Percentiles rank a stretch among this genome's conserved stretches.
phyloP scores from a whole-genome alignment of 306 rosid genomes.

The Acmispon strigosus region DNA sequence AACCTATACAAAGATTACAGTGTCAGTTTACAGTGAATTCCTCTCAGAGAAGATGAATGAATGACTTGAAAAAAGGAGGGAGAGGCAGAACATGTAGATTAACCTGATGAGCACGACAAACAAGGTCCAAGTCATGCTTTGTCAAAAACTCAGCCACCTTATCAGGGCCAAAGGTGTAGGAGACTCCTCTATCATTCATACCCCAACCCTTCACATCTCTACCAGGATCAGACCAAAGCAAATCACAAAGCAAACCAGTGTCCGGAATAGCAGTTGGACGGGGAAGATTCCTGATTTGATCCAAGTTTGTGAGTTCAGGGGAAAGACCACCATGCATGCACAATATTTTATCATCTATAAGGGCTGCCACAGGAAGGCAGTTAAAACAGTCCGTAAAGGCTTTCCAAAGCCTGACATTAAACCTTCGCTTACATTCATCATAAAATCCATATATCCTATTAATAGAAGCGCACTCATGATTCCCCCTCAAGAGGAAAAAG shows the following conservation, averaged over 20 bases:
- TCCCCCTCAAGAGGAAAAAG: conserved; percentile 89
- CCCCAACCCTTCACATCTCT: conserved; percentile 95
- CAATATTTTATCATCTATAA: conserved; percentile 81
- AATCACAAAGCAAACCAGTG: conserved; percentile 86
- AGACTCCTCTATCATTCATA: conserved; percentile 92
- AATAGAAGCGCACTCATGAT: conserved; percentile 90
- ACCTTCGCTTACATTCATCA: conserved; percentile 91
- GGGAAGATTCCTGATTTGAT: conserved; percentile 61
- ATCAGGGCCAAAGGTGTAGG: conserved; percentile 92
- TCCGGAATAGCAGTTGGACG: conserved; percentile 85
- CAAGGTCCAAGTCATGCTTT: conserved; percentile 83
- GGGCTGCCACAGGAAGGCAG: conserved; percentile 92
- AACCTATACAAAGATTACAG: conserved; percentile 41
- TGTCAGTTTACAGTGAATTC: conserved; percentile 21
- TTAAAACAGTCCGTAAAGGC: conserved; percentile 78
- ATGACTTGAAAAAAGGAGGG: neutral
- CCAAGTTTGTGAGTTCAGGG: conserved; percentile 70
- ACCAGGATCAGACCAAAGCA: conserved; percentile 95
- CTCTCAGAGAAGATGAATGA: neutral
- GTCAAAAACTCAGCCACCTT: conserved; percentile 70
- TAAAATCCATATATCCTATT: conserved; percentile 88
- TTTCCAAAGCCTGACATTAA: conserved; percentile 95
- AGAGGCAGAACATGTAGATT: neutral
- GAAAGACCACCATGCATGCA: conserved; percentile 99
- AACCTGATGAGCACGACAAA: conserved; percentile 97